These are phyloP conservation scores for Eucalyptus leucophloia DNA, from an alignment of 345 rosid species.

Conservation along the genomic window DNA sequence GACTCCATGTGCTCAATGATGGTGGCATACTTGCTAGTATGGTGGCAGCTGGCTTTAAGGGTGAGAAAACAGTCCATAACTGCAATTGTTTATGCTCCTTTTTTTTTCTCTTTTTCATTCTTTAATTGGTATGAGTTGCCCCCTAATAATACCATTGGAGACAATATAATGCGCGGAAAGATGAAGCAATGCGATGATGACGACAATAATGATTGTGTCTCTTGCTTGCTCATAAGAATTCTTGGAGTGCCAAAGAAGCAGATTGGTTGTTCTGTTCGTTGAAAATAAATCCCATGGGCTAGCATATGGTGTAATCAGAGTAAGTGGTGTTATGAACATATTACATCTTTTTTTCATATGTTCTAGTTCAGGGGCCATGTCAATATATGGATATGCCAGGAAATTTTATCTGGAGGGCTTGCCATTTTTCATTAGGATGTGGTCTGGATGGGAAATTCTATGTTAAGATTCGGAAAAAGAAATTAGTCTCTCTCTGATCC, in stretches of 20 bases:
- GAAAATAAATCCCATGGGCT: background rate
- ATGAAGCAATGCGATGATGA: background rate
- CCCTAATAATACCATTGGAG: background rate
- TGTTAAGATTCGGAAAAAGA: background rate
- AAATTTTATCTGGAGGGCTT: background rate
- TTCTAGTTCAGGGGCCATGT: background rate
- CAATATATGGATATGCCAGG: background rate
- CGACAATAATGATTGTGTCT: background rate
- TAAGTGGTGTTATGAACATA: background rate
- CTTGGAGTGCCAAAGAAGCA: background rate
- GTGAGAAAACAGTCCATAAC: slow-evolving; percentile 11
- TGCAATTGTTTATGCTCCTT: background rate
- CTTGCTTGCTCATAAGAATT: background rate
- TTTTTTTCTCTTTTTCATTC: background rate
- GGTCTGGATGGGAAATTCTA: background rate
- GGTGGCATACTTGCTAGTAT: slow-evolving; percentile 83
- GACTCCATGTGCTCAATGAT: slow-evolving; percentile 40
- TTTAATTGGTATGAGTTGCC: background rate
- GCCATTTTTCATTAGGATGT: background rate
- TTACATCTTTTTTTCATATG: background rate
- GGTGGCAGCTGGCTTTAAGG: slow-evolving; percentile 92
- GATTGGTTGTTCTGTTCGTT: background rate
- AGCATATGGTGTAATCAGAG: background rate
- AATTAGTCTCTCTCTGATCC: background rate
- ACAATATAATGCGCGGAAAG: background rate